Base-by-base conservation (phyloP, 805 yeast species). In the Crinitomyces ghanaensis region DNA sequence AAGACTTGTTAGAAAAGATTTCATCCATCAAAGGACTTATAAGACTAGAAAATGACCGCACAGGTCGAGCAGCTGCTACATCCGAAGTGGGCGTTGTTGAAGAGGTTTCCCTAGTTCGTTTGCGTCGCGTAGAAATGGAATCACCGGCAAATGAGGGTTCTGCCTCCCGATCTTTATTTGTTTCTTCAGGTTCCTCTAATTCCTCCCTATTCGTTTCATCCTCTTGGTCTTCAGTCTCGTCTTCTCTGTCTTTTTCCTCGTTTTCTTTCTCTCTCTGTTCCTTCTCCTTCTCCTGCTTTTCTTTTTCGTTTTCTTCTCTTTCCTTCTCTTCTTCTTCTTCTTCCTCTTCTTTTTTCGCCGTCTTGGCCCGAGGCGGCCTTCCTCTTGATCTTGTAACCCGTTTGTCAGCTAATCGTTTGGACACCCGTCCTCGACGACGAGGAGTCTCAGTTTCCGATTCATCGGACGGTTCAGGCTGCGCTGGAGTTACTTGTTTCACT, bases 1-100 rank as follows among this genome's bases (percentile, higher is more conserved):
- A 80, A 46, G 70, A 77, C 37, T 82, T 62, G 51, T 79, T 77
- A 2, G 82, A 74, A 24, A 77, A 68, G 6, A 81, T 72, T 39
- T 76, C 75, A 12, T 71, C 63, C 30, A 82, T 55, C 20, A 82
- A 58, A 28, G 77, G 79, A 5, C 66, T 58, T 0, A 83, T 77
- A 13, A 77, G 60, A 15, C 66, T 59, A 42, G 72, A 79, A 53
- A 80, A 74, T 41, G 74, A 62, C 47, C 75, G 74, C 36, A 62
- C 63, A 7, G 39, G 35, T 0, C 44, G 38, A 9, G 42, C 37
- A 6, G 38, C 42, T 20, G 36, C 43, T 18, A 18, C 13, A 9
- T 5, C 16, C 19, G 23, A 20, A 35, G 15, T 25, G n/a, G 8
- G n/a, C 6, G 15, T 25, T 25, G 8, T 8, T 5, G 19, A 8